Base-by-base conservation (phyloP, 345 rosid species). In the Anacardium occidentale region DNA sequence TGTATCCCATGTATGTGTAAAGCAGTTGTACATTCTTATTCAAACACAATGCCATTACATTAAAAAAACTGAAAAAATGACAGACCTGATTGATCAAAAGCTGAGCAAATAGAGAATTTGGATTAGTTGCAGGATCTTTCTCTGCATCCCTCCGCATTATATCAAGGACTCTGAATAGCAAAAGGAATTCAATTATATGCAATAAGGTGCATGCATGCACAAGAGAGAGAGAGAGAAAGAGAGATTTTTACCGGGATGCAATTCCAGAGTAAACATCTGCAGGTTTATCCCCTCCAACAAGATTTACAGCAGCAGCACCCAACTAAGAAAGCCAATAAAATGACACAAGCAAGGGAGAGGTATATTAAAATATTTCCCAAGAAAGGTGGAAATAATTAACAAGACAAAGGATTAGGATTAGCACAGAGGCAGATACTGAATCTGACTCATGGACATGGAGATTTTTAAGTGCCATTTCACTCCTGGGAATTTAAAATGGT, bases 251-350 rank as follows among this genome's bases (percentile, higher is more conserved):
- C 99, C 96, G 85, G 75, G 86, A 66, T 72, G 99, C 98, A 73
- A 96, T 96, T 76, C 89, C 96, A 22, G 99, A 85, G 79, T 96
- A 96, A 60, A 93, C 96, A 79, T 96, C 99, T 24, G 93, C 91
- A 68, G 99, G 99, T 81, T 90, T 91, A 72, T 85, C 96, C 77
- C 93, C 93, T n/a, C 81, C 76, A 17, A 92, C 93, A 74, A 96
- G 96, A 85, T 96, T 96, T 61, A 96, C 99, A 32, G 98, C 96
- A 73, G 85, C 94, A 71, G 99, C 99, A 79, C 99, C 99, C 76
- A 96, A 76, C 99, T 95, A 80, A 74, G 10, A 76, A 82, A 72
- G 48, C 56, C 58, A 80, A 79, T n/a, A 26, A 48, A 65, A 13
- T 50, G 18, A 51, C 68, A 54, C 15, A 54, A 5, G 57, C 32